These are phyloP conservation scores for Pseudonectria buxi DNA, from an alignment of 2,329 filamentous ascomycete species.

Conservation along the genomic window DNA sequence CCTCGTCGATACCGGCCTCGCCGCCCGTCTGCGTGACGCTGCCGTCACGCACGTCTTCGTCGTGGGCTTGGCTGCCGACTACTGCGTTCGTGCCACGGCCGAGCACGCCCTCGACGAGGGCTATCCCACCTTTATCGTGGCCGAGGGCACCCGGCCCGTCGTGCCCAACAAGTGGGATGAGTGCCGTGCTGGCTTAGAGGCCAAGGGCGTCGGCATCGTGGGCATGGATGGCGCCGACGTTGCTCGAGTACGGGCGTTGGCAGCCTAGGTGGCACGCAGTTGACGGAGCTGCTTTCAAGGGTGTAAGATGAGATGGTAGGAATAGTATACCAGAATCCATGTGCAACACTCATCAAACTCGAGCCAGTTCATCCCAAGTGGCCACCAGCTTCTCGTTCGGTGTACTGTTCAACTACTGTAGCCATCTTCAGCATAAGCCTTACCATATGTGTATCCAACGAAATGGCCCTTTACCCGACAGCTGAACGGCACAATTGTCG, in stretches of 20 bases:
- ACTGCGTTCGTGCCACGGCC: slow-evolving; percentile 79
- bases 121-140: slow-evolving; percentile 68
- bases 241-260: slow-evolving; percentile 12
- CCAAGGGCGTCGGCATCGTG: slow-evolving; percentile 57
- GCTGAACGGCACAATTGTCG: no score
- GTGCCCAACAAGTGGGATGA: slow-evolving; percentile 52
- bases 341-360: no score
- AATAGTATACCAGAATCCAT: no score
- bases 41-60: slow-evolving; percentile 74
- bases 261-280: background rate
- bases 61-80: slow-evolving; percentile 81
- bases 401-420: no score
- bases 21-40: slow-evolving; percentile 45
- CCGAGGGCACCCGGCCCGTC: slow-evolving; percentile 72
- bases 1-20: slow-evolving; percentile 58
- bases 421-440: no score
- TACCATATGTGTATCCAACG: no score
- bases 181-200: slow-evolving; percentile 46
- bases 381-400: no score
- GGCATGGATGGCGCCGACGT: slow-evolving; percentile 21
- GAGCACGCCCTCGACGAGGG: slow-evolving; percentile 70
- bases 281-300: no score
- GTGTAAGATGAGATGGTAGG: slow-evolving; percentile 7
- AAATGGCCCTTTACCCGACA: no score
- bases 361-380: no score